A percentile compares a stretch with the other conserved stretches of the same genome.
phyloP scores from a whole-genome alignment of 1,284 basidiomycete species.

The Vanrija sp. region DNA sequence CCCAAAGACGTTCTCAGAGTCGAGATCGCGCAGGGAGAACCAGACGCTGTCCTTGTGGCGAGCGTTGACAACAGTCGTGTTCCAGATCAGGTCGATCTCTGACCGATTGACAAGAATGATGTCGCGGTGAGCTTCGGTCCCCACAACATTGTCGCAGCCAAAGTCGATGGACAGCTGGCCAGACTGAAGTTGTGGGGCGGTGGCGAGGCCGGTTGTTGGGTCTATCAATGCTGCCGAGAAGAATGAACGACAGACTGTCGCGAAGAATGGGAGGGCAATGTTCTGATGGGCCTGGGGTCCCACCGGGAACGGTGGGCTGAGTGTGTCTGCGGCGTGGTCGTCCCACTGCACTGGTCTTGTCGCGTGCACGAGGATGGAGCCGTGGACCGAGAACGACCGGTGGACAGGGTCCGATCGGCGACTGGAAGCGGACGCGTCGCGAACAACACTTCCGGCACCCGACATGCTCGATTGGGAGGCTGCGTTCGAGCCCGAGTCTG shows the following conservation, averaged over 20 bases:
- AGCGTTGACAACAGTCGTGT: constrained; percentile 34
- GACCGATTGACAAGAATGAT: constrained; percentile 45
- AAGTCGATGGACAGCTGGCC: constrained; percentile 41
- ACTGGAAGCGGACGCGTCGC: not conserved
- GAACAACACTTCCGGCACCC: not conserved
- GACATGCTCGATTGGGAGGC: constrained; percentile 5
- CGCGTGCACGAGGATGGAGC: constrained; percentile 38
- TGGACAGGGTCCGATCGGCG: constrained; percentile 31
- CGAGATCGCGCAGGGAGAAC: constrained; percentile 45
- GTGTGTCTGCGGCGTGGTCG: not conserved
- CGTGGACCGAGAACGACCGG: constrained; percentile 43
- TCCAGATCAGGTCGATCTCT: constrained; percentile 46
- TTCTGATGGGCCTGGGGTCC: constrained; percentile 16
- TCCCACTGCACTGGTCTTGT: not conserved
- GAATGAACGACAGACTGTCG: constrained; percentile 42
- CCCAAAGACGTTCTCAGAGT: constrained; percentile 48
- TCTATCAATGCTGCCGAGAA: constrained; percentile 43
- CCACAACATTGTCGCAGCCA: constrained; percentile 40
- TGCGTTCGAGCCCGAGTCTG: not conserved
- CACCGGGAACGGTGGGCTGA: not conserved
- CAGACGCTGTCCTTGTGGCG: constrained; percentile 40
- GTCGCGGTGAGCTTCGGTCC: constrained; percentile 39
- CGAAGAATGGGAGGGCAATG: constrained; percentile 41
- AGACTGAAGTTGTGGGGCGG: constrained; percentile 30
- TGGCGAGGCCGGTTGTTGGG: constrained; percentile 29